phyloP scores from a whole-genome alignment of 192 early-diverging fungal genomes.

The Spinellus fusiger region DNA sequence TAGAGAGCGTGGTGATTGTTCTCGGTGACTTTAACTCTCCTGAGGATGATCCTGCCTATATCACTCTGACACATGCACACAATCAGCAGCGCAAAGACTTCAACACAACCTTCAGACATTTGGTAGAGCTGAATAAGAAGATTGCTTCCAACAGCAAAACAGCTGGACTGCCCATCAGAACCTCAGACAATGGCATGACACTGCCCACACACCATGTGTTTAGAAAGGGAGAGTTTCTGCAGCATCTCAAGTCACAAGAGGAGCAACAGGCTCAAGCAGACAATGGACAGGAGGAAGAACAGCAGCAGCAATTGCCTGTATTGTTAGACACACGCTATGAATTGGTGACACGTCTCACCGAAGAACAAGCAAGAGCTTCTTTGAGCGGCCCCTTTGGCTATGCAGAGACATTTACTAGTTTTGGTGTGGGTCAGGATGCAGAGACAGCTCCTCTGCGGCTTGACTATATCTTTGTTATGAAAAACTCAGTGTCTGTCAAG shows the following conservation, averaged over 20 bases:
- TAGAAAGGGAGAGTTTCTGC: neutral
- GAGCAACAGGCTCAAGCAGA: neutral
- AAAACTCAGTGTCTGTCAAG: neutral
- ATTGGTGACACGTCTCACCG: slow-evolving; percentile 12
- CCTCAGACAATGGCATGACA: neutral
- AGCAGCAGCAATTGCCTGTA: neutral
- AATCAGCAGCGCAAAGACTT: neutral
- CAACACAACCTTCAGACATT: slow-evolving; percentile 10
- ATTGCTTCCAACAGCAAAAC: neutral
- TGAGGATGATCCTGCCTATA: slow-evolving; percentile 21
- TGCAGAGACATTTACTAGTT: slow-evolving; percentile 31
- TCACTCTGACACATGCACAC: slow-evolving; percentile 13
- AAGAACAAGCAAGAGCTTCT: neutral
- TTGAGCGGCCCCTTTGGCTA: slow-evolving; percentile 30
- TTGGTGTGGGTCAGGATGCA: slow-evolving; percentile 11
- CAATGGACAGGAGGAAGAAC: neutral
- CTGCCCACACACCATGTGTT: slow-evolving; percentile 22
- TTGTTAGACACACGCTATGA: slow-evolving; percentile 32
- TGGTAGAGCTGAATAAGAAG: slow-evolving; percentile 3
- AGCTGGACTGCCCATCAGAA: slow-evolving; percentile 8
- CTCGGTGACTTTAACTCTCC: slow-evolving; percentile 30
- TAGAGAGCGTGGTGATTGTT: slow-evolving; percentile 5
- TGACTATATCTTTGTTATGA: slow-evolving; percentile 27
- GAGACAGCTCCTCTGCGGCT: slow-evolving; percentile 11
- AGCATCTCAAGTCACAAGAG: neutral